Conservation (phyloP, 345 rosid species). For the Citrus reticulata region DNA sequence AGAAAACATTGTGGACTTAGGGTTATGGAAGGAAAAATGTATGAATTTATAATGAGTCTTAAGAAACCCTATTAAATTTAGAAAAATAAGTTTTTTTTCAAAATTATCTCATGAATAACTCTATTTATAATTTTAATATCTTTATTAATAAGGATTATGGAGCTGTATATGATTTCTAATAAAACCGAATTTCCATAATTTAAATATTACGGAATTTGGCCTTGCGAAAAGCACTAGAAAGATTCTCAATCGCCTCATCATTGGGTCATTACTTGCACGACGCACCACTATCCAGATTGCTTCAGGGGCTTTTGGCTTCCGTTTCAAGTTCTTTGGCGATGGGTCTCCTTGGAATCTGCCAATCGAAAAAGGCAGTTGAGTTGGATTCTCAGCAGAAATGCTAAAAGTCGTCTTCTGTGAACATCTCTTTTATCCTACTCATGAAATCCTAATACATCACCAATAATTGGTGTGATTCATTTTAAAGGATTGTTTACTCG, state of each 20-base stretch:
- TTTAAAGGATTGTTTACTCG: neutral
- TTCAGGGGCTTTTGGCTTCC: neutral
- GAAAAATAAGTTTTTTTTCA: no score
- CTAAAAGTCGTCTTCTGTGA: neutral
- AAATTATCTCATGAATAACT: no score
- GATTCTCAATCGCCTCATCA: neutral
- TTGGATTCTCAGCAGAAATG: neutral
- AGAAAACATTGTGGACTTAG: no score
- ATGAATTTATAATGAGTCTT: no score
- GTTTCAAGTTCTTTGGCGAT: neutral
- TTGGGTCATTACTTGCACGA: neutral
- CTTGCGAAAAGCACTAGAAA: neutral
- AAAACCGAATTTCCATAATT: no score
- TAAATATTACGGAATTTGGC: no score
- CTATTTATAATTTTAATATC: no score
- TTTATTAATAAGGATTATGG: no score
- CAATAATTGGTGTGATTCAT: neutral
- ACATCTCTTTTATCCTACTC: neutral
- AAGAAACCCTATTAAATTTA: accelerated
- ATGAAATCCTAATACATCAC: neutral
- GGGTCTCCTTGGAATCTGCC: neutral
- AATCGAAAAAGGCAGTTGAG: neutral
- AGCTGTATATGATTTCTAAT: no score
- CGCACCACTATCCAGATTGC: neutral
- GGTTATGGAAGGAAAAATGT: accelerated